Percentiles rank a stretch among this genome's conserved stretches.
These are phyloP conservation scores for Neurospora sp. DNA, from an alignment of 495 filamentous ascomycete species.

Conservation along the genomic window DNA sequence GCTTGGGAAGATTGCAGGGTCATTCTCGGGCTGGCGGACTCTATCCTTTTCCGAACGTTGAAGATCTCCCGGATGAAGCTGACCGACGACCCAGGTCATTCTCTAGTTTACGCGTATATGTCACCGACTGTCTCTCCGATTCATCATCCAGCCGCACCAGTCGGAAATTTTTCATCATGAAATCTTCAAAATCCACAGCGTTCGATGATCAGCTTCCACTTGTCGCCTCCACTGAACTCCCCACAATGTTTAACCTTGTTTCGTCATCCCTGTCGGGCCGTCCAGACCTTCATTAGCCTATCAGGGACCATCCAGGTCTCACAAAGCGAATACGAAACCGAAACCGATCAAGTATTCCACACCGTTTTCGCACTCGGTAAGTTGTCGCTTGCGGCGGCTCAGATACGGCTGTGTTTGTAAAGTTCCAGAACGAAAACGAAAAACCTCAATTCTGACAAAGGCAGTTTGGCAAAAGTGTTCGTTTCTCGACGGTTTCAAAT, in stretches of 20 bases:
- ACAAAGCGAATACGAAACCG: neutral
- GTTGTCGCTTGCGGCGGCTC: neutral
- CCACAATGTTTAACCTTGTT: neutral
- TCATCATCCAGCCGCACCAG: neutral
- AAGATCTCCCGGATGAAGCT: neutral
- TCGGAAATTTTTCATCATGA: neutral
- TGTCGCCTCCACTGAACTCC: neutral
- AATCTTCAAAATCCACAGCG: neutral
- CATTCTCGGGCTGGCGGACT: neutral
- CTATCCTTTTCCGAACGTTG: neutral
- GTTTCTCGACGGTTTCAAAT: neutral
- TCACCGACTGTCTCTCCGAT: neutral
- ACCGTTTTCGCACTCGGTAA: neutral
- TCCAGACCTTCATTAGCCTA: neutral
- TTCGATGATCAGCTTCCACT: neutral
- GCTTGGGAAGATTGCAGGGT: neutral
- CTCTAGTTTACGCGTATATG: neutral
- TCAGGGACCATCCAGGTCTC: neutral
- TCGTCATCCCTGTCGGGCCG: neutral
- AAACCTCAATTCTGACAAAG: neutral
- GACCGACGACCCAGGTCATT: neutral
- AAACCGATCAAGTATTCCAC: neutral
- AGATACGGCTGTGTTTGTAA: neutral
- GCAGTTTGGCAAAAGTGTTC: neutral
- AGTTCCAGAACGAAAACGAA: neutral